Percentiles rank a stretch among this genome's conserved stretches.
These are phyloP conservation scores for Tulasnella sp. DNA, from an alignment of 768 basidiomycete genomes.

Conservation along the genomic window DNA sequence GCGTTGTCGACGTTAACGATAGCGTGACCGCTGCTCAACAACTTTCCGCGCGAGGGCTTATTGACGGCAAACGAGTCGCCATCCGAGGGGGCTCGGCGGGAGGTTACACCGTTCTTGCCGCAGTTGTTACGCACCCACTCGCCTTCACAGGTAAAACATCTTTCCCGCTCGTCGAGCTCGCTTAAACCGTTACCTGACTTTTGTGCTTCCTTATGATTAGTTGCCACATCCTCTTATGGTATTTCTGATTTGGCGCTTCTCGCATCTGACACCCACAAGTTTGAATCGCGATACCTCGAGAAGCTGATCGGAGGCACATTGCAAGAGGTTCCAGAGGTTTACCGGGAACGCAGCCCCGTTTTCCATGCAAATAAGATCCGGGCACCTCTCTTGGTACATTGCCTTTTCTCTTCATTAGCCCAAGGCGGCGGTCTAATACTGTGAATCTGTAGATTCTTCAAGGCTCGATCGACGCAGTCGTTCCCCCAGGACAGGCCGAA, in stretches of 20 bases:
- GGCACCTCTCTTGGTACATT: slow-evolving; percentile 58
- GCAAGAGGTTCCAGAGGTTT: slow-evolving; percentile 54
- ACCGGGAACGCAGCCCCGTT: slow-evolving; percentile 59
- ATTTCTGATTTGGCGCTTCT: slow-evolving; percentile 60
- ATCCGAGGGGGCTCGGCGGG: slow-evolving; percentile 70
- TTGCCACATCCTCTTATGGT: slow-evolving; percentile 63
- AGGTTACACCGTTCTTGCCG: slow-evolving; percentile 61
- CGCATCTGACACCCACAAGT: slow-evolving; percentile 66
- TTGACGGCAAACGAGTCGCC: slow-evolving; percentile 60
- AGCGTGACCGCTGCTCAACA: slow-evolving; percentile 53
- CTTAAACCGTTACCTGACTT: background rate
- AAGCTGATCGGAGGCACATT: slow-evolving; percentile 61
- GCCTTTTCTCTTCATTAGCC: background rate
- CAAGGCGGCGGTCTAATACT: background rate
- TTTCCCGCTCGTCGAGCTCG: background rate
- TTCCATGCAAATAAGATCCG: slow-evolving; percentile 59
- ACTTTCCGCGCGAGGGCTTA: slow-evolving; percentile 51
- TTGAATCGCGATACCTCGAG: slow-evolving; percentile 56
- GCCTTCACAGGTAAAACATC: slow-evolving; percentile 46
- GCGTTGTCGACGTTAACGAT: slow-evolving; percentile 67
- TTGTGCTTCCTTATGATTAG: slow-evolving; percentile 35
- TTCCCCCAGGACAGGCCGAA: slow-evolving; percentile 64
- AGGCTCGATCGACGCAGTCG: slow-evolving; percentile 59
- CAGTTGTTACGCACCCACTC: slow-evolving; percentile 42
- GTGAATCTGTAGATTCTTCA: slow-evolving; percentile 55